Evolutionary conservation across 306 rosid species (phyloP).

Genomic region (Lithocarpus polystachyus): DNA sequence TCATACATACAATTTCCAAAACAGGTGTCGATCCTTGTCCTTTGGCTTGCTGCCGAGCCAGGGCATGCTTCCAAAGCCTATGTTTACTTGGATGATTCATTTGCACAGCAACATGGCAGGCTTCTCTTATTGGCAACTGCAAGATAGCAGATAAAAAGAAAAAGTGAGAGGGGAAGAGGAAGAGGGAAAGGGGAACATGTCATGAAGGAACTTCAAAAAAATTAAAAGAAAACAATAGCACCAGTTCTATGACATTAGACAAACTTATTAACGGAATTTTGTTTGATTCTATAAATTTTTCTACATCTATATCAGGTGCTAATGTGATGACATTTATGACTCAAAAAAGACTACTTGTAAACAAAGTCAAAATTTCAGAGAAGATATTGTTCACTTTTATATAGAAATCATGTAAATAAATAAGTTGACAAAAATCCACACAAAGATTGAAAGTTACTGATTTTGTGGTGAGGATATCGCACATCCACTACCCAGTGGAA

Average conservation of each 20-base stretch:
- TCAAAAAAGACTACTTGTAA: neutral
- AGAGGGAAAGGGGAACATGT: neutral
- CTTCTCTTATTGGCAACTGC: slow-evolving; percentile 97
- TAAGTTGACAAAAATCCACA: neutral
- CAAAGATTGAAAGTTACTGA: neutral
- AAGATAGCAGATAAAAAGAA: slow-evolving; percentile 9
- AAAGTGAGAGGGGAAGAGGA: neutral
- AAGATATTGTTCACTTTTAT: neutral
- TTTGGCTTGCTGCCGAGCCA: slow-evolving; percentile 73
- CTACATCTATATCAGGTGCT: neutral
- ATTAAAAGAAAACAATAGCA: neutral
- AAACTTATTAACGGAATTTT: neutral
- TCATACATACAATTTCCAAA: slow-evolving; percentile 79
- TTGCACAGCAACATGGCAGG: slow-evolving; percentile 93
- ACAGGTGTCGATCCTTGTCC: slow-evolving; percentile 67
- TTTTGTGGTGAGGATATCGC: neutral
- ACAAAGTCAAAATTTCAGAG: neutral
- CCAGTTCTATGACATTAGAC: neutral
- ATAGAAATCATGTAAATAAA: neutral
- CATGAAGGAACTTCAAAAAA: neutral
- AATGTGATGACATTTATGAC: neutral
- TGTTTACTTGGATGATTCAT: slow-evolving; percentile 76
- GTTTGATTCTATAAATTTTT: neutral
- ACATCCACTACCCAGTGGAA: neutral
- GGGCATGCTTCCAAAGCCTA: slow-evolving; percentile 92